Evolutionary conservation across 83 land plant genomes (phyloP), one percentile per base, ranked within the genome.

Genomic region (Isoetes engelmannii): DNA sequence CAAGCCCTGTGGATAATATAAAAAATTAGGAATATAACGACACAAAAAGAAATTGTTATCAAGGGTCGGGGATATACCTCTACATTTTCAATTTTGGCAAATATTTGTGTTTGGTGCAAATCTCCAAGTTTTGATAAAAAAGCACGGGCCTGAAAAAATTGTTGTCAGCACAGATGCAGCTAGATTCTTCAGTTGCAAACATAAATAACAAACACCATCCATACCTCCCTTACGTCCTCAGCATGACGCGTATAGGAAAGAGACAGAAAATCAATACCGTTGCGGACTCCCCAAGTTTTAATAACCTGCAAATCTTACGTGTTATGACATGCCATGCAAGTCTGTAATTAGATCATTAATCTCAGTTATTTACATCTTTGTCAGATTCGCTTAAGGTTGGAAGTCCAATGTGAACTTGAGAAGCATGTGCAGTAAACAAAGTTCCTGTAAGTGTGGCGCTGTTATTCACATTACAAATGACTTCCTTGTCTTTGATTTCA

Each of bases 191-290:
- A 53, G 55, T 15, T 13, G 13, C 13, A 61, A 19, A 12, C 61
- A 28, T 15, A 75, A 44, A 18, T 18, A 46, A 9, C 48, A 50
- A 28, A 28, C 37, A 28, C 2, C 37, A 28, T 28, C 37, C 76
- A 74, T 61, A 89, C 95, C 71, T 78, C 80, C 13, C 92, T 70
- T 41, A 92, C 87, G 77, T 92, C 97, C 53, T 92, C 89, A 59
- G 92, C 97, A 78, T 82, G 82, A 4, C 97, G 85, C 0, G 96
- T 87, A 70, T 85, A 87, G 15, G 97, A 92, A 42, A 92, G 77
- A 4, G 97, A 92, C 46, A 92, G 69, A 58, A 89, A 74, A 66
- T 92, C 97, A 57, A 92, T 86, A 56, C 80, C 87, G 70, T 92
- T 89, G 5, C 65, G 71, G 57, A 68, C 69, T 68, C 97, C 97